Conservation (phyloP, 75 land plant species). For the Sequoia sempervirens region DNA sequence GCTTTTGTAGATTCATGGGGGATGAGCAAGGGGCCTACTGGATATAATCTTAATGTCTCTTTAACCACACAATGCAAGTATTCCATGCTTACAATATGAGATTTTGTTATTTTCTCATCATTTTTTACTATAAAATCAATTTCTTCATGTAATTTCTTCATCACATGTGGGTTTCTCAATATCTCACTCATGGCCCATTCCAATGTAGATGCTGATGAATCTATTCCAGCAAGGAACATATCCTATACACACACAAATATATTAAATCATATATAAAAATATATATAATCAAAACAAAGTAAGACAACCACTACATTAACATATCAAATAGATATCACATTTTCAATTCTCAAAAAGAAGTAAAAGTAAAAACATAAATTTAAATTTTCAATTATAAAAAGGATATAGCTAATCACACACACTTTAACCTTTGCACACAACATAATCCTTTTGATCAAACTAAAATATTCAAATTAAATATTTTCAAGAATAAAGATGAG, state of each 20-base stretch:
- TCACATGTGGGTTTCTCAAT: neutral
- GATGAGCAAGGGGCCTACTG: neutral
- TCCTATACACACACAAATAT: neutral
- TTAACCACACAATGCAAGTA: slow-evolving; percentile 8
- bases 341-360: too few relatives aligned
- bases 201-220: neutral
- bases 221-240: neutral
- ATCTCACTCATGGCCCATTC: slow-evolving; percentile 1
- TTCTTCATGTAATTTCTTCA: neutral
- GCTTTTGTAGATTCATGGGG: neutral
- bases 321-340: too few relatives aligned
- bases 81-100: neutral
- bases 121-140: neutral
- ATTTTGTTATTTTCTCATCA: neutral
- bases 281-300: too few relatives aligned
- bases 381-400: too few relatives aligned
- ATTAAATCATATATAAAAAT: too few relatives aligned
- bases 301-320: too few relatives aligned
- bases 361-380: too few relatives aligned
- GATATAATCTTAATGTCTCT: neutral
- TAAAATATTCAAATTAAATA: too few relatives aligned
- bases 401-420: too few relatives aligned
- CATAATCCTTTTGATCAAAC: too few relatives aligned
- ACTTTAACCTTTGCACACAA: too few relatives aligned
- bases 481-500: too few relatives aligned